These are phyloP conservation scores for Apiotrichum sp. DNA, from an alignment of 1,284 basidiomycete genomes.

Conservation along the genomic window DNA sequence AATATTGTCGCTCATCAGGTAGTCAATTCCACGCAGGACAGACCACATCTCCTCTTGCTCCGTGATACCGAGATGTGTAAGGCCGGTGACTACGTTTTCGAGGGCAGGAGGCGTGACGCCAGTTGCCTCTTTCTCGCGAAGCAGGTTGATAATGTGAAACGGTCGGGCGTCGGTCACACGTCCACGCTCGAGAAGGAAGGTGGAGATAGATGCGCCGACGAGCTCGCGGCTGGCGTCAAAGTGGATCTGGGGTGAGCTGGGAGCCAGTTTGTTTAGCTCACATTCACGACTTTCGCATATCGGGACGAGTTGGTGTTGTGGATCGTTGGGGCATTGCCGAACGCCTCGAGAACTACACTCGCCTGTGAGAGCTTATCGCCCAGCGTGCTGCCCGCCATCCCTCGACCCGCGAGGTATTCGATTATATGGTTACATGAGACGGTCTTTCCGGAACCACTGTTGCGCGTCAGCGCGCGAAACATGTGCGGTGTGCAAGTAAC, in stretches of 20 bases:
- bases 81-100: conserved; percentile 7
- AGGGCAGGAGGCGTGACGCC: conserved; percentile 6
- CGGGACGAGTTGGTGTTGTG: conserved; percentile 19
- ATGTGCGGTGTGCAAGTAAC: too few species aligned
- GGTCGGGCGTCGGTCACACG: conserved; percentile 15
- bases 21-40: conserved; percentile 13
- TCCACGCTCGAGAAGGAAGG: conserved; percentile 16
- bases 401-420: conserved; percentile 16
- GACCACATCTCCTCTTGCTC: conserved; percentile 13
- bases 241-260: conserved; percentile 12
- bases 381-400: conserved; percentile 3
- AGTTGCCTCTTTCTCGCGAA: conserved; percentile 9
- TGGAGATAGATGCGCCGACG: conserved; percentile 15
- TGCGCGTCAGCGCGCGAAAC: neutral
- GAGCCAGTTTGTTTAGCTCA: neutral
- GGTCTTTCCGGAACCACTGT: conserved; percentile 18
- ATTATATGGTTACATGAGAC: conserved; percentile 18
- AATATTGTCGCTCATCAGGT: conserved; percentile 10
- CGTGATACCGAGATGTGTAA: conserved; percentile 8
- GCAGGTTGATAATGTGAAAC: conserved; percentile 16
- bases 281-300: conserved; percentile 20
- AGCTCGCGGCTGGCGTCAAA: conserved; percentile 6
- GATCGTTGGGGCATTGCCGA: conserved; percentile 18
- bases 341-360: conserved; percentile 15
- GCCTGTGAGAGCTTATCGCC: conserved; percentile 13